phyloP scores from a whole-genome alignment of 306 rosid genomes.

The Morella rubra region DNA sequence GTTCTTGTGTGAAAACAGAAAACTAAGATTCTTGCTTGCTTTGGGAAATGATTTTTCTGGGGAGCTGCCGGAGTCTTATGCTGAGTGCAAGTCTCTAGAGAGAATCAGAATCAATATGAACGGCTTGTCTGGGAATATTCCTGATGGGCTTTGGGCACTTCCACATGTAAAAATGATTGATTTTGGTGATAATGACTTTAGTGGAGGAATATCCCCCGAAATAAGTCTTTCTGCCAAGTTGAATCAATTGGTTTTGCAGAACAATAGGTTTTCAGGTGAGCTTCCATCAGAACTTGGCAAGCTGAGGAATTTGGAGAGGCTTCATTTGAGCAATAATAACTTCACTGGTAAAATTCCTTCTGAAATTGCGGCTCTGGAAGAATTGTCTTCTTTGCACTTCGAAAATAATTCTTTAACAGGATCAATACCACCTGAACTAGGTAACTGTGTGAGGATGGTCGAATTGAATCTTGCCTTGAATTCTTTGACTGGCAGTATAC shows the following conservation, averaged over 20 bases:
- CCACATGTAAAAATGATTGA: constrained; percentile 71
- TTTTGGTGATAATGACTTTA: constrained; percentile 68
- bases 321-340: constrained; percentile 59
- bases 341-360: constrained; percentile 72
- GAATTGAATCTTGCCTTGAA: constrained; percentile 83
- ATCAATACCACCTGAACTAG: constrained; percentile 61
- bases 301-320: constrained; percentile 70
- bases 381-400: constrained; percentile 72
- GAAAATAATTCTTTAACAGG: constrained; percentile 75
- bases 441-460: constrained; percentile 64
- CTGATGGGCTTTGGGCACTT: constrained; percentile 76
- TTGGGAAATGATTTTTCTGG: constrained; percentile 79
- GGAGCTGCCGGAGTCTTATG: constrained; percentile 65
- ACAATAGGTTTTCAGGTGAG: constrained; percentile 73
- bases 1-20: constrained; percentile 67
- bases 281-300: constrained; percentile 75
- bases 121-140: constrained; percentile 62
- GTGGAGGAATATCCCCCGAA: constrained; percentile 54
- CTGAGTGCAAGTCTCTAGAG: constrained; percentile 62
- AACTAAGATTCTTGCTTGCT: constrained; percentile 73
- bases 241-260: constrained; percentile 56
- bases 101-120: constrained; percentile 73
- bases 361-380: constrained; percentile 64
- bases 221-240: constrained; percentile 64
- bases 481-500: constrained; percentile 65